Evolutionary conservation across 169 alveolate genomes (phyloP).

Genomic region (Plasmodium ovale): DNA sequence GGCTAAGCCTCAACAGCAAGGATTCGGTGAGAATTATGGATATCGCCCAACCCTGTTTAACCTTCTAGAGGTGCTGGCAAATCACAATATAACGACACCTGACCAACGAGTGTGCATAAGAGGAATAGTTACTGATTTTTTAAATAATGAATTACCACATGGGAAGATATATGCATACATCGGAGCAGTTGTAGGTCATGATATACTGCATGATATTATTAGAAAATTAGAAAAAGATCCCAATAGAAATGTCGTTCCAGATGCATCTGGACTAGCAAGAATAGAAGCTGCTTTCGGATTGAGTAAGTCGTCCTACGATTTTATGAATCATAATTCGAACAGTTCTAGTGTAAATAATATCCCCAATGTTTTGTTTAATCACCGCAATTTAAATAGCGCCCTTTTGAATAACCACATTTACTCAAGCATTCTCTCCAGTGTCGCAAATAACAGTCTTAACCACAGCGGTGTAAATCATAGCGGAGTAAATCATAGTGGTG

Average conservation of each 20-base stretch:
- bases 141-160: slow-evolving; percentile 90
- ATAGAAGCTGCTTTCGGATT: slow-evolving; percentile 90
- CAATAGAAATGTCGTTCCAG: slow-evolving; percentile 87
- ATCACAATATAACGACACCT: slow-evolving; percentile 90
- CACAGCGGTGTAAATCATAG: neutral
- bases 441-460: slow-evolving; percentile 76
- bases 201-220: slow-evolving; percentile 87
- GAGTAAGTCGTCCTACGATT: slow-evolving; percentile 81
- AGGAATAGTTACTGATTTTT: slow-evolving; percentile 89
- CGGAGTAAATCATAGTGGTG: neutral
- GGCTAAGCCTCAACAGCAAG: slow-evolving; percentile 22
- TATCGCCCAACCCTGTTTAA: slow-evolving; percentile 90
- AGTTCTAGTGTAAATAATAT: slow-evolving; percentile 86
- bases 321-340: slow-evolving; percentile 42
- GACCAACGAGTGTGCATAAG: slow-evolving; percentile 93
- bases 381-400: slow-evolving; percentile 86
- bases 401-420: slow-evolving; percentile 83
- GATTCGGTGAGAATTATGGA: slow-evolving; percentile 31
- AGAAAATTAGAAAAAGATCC: slow-evolving; percentile 89
- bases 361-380: slow-evolving; percentile 84
- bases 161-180: slow-evolving; percentile 90
- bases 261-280: slow-evolving; percentile 89
- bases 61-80: slow-evolving; percentile 89
- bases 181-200: slow-evolving; percentile 92
- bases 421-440: slow-evolving; percentile 83